phyloP scores from a whole-genome alignment of 768 basidiomycete genomes.

The Russula abietina region DNA sequence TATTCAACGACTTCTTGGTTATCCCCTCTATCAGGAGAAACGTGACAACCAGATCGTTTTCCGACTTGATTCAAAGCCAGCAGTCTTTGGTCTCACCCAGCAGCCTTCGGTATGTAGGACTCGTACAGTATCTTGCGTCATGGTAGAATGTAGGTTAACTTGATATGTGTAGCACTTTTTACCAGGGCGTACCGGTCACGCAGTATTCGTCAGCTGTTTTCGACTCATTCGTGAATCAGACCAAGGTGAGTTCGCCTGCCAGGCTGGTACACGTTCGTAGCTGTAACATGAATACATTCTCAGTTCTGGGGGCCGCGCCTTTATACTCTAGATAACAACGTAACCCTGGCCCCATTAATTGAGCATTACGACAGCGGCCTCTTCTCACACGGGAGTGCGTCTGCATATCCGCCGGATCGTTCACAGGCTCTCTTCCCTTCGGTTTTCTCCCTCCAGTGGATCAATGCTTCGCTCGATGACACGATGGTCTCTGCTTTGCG shows the following conservation, averaged over 20 bases:
- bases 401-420: slow-evolving; percentile 20
- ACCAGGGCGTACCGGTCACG: not conserved
- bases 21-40: slow-evolving; percentile 3
- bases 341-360: not conserved
- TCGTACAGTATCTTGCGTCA: not conserved
- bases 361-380: slow-evolving; percentile 7
- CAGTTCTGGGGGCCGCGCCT: slow-evolving; percentile 11
- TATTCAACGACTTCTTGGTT: slow-evolving; percentile 24
- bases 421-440: slow-evolving; percentile 11
- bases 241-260: not conserved
- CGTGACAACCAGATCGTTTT: slow-evolving; percentile 3
- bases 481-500: slow-evolving; percentile 37
- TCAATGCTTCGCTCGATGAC: slow-evolving; percentile 33
- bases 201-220: slow-evolving; percentile 3
- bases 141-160: not conserved
- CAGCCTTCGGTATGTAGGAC: not conserved
- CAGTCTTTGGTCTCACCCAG: too few species aligned
- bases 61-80: not conserved
- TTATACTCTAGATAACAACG: not conserved
- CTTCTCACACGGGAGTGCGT: slow-evolving; percentile 13
- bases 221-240: not conserved
- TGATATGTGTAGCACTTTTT: not conserved
- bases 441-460: not conserved
- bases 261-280: too few species aligned
- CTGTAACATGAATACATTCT: too few species aligned